Evolutionary conservation across 345 rosid genomes (phyloP).

Genomic region (Eucalyptus tenuipes): DNA sequence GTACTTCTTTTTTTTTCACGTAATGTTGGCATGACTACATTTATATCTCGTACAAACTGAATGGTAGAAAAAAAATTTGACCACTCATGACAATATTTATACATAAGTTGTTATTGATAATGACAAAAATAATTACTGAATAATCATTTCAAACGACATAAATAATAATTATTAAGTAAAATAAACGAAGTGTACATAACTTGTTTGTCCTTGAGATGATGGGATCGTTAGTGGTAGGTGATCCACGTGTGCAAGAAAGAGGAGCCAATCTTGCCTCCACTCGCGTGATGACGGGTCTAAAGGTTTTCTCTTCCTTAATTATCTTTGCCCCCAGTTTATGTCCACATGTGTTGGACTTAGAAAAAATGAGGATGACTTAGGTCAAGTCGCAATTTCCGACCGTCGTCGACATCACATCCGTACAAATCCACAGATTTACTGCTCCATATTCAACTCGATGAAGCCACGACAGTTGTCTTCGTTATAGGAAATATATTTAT

Average conservation of each 20-base stretch:
- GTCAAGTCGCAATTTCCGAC: not conserved
- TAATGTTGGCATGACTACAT: not conserved
- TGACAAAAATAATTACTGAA: too few species aligned
- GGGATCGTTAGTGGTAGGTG: not conserved
- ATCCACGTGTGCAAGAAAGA: not conserved
- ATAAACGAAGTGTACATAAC: not conserved
- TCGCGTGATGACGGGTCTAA: not conserved
- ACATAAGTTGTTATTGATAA: not conserved
- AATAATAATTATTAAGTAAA: not conserved
- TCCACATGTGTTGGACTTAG: not conserved
- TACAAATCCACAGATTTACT: not conserved
- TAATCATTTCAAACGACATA: too few species aligned
- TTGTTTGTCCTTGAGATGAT: not conserved
- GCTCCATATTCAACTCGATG: not conserved
- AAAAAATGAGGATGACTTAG: not conserved
- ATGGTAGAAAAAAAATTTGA: too few species aligned
- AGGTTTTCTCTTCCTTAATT: not conserved
- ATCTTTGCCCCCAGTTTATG: not conserved
- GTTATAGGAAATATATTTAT: not conserved
- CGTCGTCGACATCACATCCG: not conserved
- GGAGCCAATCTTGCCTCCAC: not conserved
- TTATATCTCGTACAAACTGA: not conserved
- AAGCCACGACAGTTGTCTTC: not conserved
- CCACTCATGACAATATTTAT: too few species aligned
- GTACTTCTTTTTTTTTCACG: not conserved